Base-by-base conservation (phyloP, 371 early-diverging fungal species). In the Lichtheimia hyalospora region DNA sequence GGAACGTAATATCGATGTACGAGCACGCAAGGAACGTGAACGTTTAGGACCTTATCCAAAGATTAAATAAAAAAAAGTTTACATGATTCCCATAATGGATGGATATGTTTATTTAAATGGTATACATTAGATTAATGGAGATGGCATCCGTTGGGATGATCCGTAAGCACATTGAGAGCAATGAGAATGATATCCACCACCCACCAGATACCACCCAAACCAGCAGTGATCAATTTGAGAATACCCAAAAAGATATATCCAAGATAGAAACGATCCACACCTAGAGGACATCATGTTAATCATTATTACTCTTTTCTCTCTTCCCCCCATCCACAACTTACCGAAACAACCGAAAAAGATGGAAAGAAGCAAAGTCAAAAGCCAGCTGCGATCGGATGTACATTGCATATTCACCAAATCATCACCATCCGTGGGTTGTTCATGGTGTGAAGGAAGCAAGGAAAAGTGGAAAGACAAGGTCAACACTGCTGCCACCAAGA, bases 1-100 rank as follows among this genome's bases (percentile, higher is more conserved):
- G 59, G 96, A 96, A n/a, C 87, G 96, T 43, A 93, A 87, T 68
- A 81, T 88, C 3, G 92, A 94, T 63, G 75, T 81, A 7, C 65
- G 73, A 54, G 73, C 66, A 34, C 73, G 71, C 49, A 81, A 81
- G 53, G 78, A 77, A 52, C 68, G 71, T 48, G 76, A 76, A n/a
- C 70, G 78, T 25, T 53, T 69, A n/a, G 75, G 77, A 2, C 76
- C 78, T 42, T 77, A 81, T 55, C 34, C 68, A 25, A 79, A 79
- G 23, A 52, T 53, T 12, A 65, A 64, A 58, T 78, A 67, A 46
- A 64, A 58, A 74, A 67, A 46, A 18, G 46, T 5, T 16, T n/a
- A 46, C n/a, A 46, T 25, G 5, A 46, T 34, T 34, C 34, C 34
- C 34, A 34, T 4, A 2, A 34, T 8, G 2, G 10, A 34, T 2